Conservation (phyloP, 2,329 filamentous ascomycete species). For the Bisporella sp. region DNA sequence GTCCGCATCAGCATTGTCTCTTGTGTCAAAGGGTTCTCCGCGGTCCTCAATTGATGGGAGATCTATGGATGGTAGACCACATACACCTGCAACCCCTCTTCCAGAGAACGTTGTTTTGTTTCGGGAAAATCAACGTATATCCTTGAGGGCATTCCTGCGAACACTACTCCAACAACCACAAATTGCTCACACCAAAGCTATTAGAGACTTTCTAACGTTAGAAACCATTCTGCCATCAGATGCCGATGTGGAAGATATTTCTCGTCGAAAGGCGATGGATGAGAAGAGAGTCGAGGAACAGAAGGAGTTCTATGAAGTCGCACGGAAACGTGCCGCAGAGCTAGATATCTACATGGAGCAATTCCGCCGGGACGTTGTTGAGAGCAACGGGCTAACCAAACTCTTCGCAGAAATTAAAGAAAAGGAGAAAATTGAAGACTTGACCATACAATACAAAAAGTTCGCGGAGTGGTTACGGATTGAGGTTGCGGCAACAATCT, state of each 20-base stretch:
- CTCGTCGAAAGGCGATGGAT: constrained; percentile 73
- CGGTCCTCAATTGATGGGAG: constrained; percentile 6
- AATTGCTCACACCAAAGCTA: constrained; percentile 73
- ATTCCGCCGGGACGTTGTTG: constrained; percentile 63
- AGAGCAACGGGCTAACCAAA: constrained; percentile 77
- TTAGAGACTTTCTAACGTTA: constrained; percentile 74
- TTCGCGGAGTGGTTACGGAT: constrained; percentile 98
- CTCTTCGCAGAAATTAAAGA: constrained; percentile 90
- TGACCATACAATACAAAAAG: constrained; percentile 94
- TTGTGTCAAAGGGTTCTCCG: constrained; percentile 5
- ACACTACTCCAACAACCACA: constrained; percentile 78
- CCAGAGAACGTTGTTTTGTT: constrained; percentile 55
- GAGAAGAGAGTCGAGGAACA: constrained; percentile 88
- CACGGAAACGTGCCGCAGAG: constrained; percentile 80
- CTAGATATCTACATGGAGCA: constrained; percentile 98
- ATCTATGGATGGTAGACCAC: neutral
- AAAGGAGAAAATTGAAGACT: constrained; percentile 78
- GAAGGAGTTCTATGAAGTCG: constrained; percentile 91
- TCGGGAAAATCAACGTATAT: constrained; percentile 86
- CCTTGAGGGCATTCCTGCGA: constrained; percentile 82
- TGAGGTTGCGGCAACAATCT: constrained; percentile 92
- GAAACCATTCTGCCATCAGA: constrained; percentile 69
- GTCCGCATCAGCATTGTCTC: constrained; percentile 7
- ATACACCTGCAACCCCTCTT: neutral
- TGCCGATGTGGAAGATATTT: constrained; percentile 78